These are phyloP conservation scores for Parsonsia alboflavescens DNA, from an alignment of 257 asterid species.

Conservation along the genomic window DNA sequence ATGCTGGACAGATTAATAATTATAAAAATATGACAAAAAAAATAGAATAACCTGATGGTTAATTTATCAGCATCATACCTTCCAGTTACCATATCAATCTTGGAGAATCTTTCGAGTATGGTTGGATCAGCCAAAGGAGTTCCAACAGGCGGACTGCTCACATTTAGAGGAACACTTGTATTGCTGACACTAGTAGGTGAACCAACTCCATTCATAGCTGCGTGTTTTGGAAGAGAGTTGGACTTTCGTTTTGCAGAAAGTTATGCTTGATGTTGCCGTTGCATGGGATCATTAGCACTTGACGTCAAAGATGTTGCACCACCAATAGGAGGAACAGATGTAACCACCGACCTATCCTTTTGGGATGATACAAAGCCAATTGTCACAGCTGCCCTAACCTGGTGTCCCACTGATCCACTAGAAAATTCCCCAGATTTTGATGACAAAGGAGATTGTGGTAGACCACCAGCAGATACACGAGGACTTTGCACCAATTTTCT, in stretches of 20 bases:
- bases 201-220: conserved; percentile 74
- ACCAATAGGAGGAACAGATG: conserved; percentile 56
- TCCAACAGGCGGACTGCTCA: conserved; percentile 80
- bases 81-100: conserved; percentile 58
- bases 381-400: conserved; percentile 66
- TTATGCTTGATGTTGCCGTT: conserved; percentile 74
- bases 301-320: conserved; percentile 58
- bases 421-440: conserved; percentile 95
- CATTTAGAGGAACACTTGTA: conserved; percentile 55
- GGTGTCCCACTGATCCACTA: conserved; percentile 86
- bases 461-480: conserved; percentile 81
- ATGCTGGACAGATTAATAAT: neutral
- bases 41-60: neutral
- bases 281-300: conserved; percentile 70
- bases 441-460: conserved; percentile 96
- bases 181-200: conserved; percentile 93
- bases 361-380: conserved; percentile 61
- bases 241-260: conserved; percentile 71
- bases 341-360: conserved; percentile 73
- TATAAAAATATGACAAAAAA: neutral
- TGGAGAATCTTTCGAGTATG: conserved; percentile 73
- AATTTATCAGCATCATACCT: conserved; percentile 46
- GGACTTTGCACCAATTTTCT: conserved; percentile 87
- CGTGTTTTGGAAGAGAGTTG: conserved; percentile 69
- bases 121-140: conserved; percentile 60